These are phyloP conservation scores for Chaetoscypha palmicola DNA, from an alignment of 2,329 filamentous ascomycete species.

Conservation along the genomic window DNA sequence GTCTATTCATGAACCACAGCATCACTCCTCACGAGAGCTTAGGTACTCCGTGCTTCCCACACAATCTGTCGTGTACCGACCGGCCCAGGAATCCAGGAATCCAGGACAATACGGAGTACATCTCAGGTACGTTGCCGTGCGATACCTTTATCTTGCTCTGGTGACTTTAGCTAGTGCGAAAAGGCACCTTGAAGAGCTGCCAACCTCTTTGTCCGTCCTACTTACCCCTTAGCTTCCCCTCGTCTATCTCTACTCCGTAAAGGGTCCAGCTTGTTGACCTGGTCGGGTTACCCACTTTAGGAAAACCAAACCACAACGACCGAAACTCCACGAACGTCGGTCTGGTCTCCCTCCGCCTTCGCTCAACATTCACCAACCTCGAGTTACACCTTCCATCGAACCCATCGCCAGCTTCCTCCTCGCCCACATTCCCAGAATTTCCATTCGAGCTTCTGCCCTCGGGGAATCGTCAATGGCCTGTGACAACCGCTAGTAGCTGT, in stretches of 20 bases:
- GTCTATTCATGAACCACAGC: too few relatives aligned
- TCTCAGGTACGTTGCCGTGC: too few relatives aligned
- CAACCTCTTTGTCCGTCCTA: background rate
- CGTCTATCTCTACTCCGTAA: background rate
- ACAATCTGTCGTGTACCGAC: too few relatives aligned
- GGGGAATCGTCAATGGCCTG: conserved; percentile 46
- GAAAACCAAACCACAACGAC: conserved; percentile 6
- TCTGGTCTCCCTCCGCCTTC: background rate
- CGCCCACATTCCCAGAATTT: background rate
- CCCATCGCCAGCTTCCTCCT: too few relatives aligned
- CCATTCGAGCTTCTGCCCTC: conserved; percentile 6
- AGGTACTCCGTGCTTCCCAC: too few relatives aligned
- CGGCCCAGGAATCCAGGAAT: too few relatives aligned
- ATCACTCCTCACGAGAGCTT: too few relatives aligned
- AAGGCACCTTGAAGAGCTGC: background rate
- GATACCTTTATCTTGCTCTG: too few relatives aligned
- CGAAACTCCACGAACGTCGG: background rate
- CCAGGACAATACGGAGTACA: too few relatives aligned
- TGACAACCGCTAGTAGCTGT: conserved; percentile 45
- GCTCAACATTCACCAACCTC: background rate
- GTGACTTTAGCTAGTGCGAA: too few relatives aligned
- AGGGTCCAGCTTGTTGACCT: background rate
- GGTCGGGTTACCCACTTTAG: conserved; percentile 9
- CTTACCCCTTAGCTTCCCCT: background rate
- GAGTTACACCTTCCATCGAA: conserved; percentile 1